Conservation (phyloP, 305 asterid genomes). For the Solanum hybrid region DNA sequence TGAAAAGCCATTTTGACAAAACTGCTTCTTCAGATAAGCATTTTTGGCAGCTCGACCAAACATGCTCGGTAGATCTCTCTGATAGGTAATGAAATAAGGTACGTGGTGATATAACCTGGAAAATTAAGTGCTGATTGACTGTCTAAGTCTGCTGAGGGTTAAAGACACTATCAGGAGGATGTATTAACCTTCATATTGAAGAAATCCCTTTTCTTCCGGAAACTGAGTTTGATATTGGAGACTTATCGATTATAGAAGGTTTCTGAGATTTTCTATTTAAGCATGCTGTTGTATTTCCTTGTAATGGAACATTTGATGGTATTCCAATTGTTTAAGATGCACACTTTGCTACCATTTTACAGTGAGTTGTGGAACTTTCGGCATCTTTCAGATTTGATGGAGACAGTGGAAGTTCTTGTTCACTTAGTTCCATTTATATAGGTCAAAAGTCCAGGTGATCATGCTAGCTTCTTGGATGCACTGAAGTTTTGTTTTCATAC, state of each 20-base stretch:
- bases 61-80: background rate
- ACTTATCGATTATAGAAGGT: background rate
- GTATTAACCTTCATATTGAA: background rate
- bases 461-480: background rate
- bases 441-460: constrained; percentile 1
- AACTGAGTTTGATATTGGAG: background rate
- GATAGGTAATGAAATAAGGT: background rate
- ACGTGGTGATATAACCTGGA: background rate
- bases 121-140: background rate
- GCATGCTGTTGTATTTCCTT: background rate
- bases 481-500: background rate
- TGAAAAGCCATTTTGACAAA: background rate
- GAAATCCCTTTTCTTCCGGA: background rate
- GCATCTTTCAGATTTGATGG: background rate
- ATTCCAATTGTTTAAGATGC: background rate
- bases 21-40: background rate
- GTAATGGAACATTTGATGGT: background rate
- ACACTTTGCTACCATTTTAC: background rate
- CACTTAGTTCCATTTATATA: background rate
- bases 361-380: background rate
- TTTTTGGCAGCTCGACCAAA: background rate
- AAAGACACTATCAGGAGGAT: background rate
- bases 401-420: background rate
- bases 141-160: background rate
- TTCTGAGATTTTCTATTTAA: background rate